Conservation (phyloP, 2,329 filamentous ascomycete genomes). For the Fusarium ambrosium region DNA sequence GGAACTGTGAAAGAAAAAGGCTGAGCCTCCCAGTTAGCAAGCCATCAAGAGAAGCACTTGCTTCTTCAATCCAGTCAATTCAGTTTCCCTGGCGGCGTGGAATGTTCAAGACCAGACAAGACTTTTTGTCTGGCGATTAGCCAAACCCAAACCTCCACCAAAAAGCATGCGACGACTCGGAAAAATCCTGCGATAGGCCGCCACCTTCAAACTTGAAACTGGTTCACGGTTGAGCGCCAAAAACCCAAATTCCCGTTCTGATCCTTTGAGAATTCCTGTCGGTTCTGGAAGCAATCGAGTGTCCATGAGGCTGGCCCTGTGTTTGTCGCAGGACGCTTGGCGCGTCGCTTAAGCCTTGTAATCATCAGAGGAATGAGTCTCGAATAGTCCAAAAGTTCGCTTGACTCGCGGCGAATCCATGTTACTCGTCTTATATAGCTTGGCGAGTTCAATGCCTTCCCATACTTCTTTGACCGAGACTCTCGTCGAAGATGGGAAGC, state of each 20-base stretch:
- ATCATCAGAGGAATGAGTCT: constrained; percentile 24
- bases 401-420: not conserved
- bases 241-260: constrained; percentile 3
- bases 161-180: constrained; percentile 17
- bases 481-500: not conserved
- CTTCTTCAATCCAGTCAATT: constrained; percentile 1
- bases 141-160: constrained; percentile 29
- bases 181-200: constrained; percentile 8
- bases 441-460: too few species aligned
- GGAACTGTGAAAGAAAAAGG: not conserved
- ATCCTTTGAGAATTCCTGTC: not conserved
- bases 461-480: not conserved
- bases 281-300: constrained; percentile 20
- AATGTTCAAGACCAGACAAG: constrained; percentile 19
- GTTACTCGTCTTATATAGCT: not conserved
- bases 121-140: constrained; percentile 14
- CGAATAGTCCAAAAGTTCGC: not conserved
- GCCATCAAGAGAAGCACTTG: constrained; percentile 19
- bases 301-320: not conserved
- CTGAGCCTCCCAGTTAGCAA: not conserved
- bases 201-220: constrained; percentile 1
- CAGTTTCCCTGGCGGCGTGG: constrained; percentile 1
- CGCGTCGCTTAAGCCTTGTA: constrained; percentile 11
- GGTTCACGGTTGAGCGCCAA: constrained; percentile 9
- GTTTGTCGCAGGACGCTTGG: constrained; percentile 14